Percentiles rank a stretch among this genome's conserved stretches.
Evolutionary conservation across 148 eudicot genomes (phyloP).

Genomic region (Nyssa sinensis): DNA sequence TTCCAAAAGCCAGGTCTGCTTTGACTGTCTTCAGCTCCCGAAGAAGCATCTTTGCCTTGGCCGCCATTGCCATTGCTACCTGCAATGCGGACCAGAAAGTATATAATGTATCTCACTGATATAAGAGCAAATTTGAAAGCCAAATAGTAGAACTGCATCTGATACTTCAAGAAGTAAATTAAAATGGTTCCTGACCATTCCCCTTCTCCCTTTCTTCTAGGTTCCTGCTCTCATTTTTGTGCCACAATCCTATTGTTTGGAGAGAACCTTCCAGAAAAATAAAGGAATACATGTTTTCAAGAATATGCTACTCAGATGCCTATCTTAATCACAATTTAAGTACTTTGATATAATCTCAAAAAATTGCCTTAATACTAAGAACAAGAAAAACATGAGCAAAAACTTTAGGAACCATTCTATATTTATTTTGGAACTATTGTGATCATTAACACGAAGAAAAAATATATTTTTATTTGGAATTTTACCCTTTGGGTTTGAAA

Average conservation of each 20-base stretch:
- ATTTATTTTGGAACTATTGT: too few species aligned
- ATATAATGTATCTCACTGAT: conserved; percentile 20
- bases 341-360: too few species aligned
- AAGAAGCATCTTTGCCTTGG: conserved; percentile 78
- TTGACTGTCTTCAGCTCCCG: conserved; percentile 89
- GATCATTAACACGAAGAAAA: too few species aligned
- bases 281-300: neutral
- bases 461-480: too few species aligned
- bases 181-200: neutral
- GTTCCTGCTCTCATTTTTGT: neutral
- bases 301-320: neutral
- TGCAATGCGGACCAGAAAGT: conserved; percentile 25
- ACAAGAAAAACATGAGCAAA: neutral
- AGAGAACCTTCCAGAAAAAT: too few species aligned
- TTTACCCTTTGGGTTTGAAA: too few species aligned
- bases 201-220: neutral
- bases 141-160: neutral
- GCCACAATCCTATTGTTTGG: too few species aligned
- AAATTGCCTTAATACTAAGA: neutral
- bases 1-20: conserved; percentile 88
- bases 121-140: neutral
- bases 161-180: conserved; percentile 3
- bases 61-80: conserved; percentile 95
- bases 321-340: neutral
- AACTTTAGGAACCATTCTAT: too few species aligned